Base-by-base conservation (phyloP, 2,329 filamentous ascomycete genomes). In the Colletotrichum camelliae region DNA sequence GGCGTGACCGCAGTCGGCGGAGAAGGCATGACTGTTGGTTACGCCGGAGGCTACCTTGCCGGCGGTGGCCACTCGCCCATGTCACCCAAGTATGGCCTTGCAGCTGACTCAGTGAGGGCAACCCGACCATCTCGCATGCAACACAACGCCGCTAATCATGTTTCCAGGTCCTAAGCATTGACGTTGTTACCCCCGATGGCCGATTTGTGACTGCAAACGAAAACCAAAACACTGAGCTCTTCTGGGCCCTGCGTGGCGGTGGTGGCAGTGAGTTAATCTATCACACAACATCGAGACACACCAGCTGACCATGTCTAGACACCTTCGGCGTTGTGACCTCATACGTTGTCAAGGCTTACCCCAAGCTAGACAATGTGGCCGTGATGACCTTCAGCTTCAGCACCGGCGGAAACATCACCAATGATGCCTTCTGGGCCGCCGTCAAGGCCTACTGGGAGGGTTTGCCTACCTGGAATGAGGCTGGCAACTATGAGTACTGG, bases 11-110 rank as follows among this genome's bases (percentile, higher is more conserved):
- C 91, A 4, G 87, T 92, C 6, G 89, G 88, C n/a, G 91, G 91
- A 5, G 88, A 89, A n/a, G 89, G 89, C 64, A 81, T 79, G 2
- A 89, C 87, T 0, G 91, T 93, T 8, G 91, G 91, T 3, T 78
- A 91, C 13, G 88, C 89, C 0, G 92, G 91, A 18, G 91, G 91
- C 1, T 93, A 89, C 78, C 87, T 85, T 3, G 89, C 91, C 79
- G 91, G 91, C 5, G 92, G 91, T 16, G 92, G 92, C 0, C 90
- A 92, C 79, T 88, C 87, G 1, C 84, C 87, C 0, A 83, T 93
- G 1, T 85, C 84, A 35, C 88, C 88, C 2, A 83, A 80, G 16
- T 90, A 89, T 61, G 92, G 92, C 7, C 84, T 94, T 0, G 89
- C 83, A 12, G 91, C 90, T 0, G 92, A 94, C 77, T 52, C 43